Evolutionary conservation across 2,329 filamentous ascomycete genomes (phyloP).

Genomic region (Waltergamsia citrina): DNA sequence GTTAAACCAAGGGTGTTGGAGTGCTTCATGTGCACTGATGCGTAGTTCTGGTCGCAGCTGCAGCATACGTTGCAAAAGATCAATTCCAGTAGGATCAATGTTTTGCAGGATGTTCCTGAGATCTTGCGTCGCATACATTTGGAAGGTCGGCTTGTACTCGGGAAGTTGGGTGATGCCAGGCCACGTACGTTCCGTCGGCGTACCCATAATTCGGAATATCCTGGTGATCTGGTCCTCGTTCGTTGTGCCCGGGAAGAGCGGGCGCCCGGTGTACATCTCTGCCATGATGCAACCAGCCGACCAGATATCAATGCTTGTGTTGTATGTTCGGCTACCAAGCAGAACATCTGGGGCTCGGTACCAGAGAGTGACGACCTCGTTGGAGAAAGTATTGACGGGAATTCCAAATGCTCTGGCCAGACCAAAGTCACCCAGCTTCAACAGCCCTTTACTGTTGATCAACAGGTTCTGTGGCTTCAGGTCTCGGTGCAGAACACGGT

Average conservation of each 20-base stretch:
- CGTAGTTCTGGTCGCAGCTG: constrained; percentile 87
- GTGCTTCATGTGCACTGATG: constrained; percentile 76
- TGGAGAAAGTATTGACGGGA: constrained; percentile 95
- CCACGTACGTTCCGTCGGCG: constrained; percentile 90
- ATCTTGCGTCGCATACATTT: constrained; percentile 89
- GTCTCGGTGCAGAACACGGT: constrained; percentile 89
- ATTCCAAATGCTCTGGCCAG: constrained; percentile 92
- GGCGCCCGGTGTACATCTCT: constrained; percentile 95
- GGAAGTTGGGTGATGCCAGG: constrained; percentile 89
- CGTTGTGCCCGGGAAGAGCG: constrained; percentile 92
- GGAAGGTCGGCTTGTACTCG: constrained; percentile 96
- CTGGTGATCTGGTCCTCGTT: constrained; percentile 96
- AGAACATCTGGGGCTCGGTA: constrained; percentile 95
- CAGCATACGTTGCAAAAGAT: constrained; percentile 82
- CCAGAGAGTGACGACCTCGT: constrained; percentile 96
- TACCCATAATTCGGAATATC: constrained; percentile 98
- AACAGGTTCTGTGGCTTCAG: constrained; percentile 94
- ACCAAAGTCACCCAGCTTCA: constrained; percentile 93
- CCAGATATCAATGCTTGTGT: constrained; percentile 99
- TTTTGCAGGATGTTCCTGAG: constrained; percentile 79
- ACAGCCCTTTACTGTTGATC: constrained; percentile 81
- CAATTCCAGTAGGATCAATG: constrained; percentile 79
- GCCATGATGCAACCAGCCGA: constrained; percentile 99
- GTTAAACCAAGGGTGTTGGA: constrained; percentile 88
- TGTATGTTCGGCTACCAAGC: constrained; percentile 89